phyloP scores from a whole-genome alignment of 768 basidiomycete species.

The Russula compacta region DNA sequence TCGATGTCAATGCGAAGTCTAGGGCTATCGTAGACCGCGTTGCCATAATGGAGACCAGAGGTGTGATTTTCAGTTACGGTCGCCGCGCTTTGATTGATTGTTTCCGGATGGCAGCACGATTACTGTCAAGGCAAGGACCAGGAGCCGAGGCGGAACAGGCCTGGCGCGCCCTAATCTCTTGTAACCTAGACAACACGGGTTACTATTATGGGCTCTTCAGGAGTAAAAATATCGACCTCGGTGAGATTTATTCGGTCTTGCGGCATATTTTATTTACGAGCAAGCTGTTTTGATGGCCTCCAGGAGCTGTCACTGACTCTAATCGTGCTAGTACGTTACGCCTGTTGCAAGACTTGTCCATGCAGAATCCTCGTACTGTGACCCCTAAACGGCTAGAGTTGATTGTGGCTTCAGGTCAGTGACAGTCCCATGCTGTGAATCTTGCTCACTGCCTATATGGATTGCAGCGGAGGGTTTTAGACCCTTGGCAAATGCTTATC shows the following conservation, averaged over 20 bases:
- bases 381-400: slow-evolving; percentile 71
- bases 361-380: slow-evolving; percentile 55
- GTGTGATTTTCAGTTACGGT: slow-evolving; percentile 27
- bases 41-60: slow-evolving; percentile 57
- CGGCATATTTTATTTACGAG: not conserved
- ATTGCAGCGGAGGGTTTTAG: slow-evolving; percentile 59
- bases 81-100: not conserved
- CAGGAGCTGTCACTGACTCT: slow-evolving; percentile 40
- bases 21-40: slow-evolving; percentile 63
- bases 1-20: slow-evolving; percentile 57
- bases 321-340: slow-evolving; percentile 44
- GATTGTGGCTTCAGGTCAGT: slow-evolving; percentile 45
- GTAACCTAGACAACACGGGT: slow-evolving; percentile 74
- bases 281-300: not conserved
- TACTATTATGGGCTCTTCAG: slow-evolving; percentile 71
- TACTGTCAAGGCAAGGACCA: slow-evolving; percentile 57
- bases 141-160: slow-evolving; percentile 67
- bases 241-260: slow-evolving; percentile 32
- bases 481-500: slow-evolving; percentile 53
- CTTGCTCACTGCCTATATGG: not conserved
- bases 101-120: slow-evolving; percentile 44
- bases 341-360: slow-evolving; percentile 50
- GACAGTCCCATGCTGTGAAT: not conserved
- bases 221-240: slow-evolving; percentile 55
- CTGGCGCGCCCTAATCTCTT: slow-evolving; percentile 73